Base-by-base conservation (phyloP, 768 basidiomycete genomes). In the Gyrodon lividus region DNA sequence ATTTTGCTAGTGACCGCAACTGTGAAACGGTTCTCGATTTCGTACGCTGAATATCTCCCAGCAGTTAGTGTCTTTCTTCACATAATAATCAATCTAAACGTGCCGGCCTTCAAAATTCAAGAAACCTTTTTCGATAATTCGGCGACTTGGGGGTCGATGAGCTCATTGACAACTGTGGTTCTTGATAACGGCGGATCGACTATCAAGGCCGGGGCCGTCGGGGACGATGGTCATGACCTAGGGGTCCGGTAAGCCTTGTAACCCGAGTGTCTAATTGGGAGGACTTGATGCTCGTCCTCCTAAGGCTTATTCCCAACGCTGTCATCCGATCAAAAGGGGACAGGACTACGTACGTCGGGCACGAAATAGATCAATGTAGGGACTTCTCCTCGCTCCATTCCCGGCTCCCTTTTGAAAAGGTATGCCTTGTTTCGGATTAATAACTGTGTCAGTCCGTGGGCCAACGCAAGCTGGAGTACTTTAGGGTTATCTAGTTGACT, bases 401-500 rank as follows among this genome's bases (percentile, higher is more conserved):
- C 65, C 80, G 92, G 13, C 68, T 93, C 33, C 90, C 95, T 0
- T 87, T 95, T 54, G 95, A 97, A 68, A 86, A 89, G 80, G 95
- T 89, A 68, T 59, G 68, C 54, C 37, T 17, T 40, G 14, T n/a
- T 38, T 43, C 19, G 43, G 42, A 14, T 28, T 31, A 20, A 42
- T 14, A 41, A 17, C 30, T 41, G 20, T 22, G n/a, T 28, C 43
- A 26, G 30, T 23, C 34, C 13, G 35, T 38, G 14, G 17, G 26
- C 28, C 31, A 26, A 49, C 50, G 54, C 51, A 60, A 55, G 46
- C 64, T 55, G 59, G 56, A 68, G 60, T 47, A 30, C 49, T 57
- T 39, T 67, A 97, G 95, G 95, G 95, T 23, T 92, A 88, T 69
- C 74, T 96, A 14, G 86, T 91, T 24, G 93, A 96, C 63, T 98